A percentile compares a stretch with the other conserved stretches of the same genome.
Conservation (phyloP, 163 green algal species). For the Chloromonas sp. region DNA sequence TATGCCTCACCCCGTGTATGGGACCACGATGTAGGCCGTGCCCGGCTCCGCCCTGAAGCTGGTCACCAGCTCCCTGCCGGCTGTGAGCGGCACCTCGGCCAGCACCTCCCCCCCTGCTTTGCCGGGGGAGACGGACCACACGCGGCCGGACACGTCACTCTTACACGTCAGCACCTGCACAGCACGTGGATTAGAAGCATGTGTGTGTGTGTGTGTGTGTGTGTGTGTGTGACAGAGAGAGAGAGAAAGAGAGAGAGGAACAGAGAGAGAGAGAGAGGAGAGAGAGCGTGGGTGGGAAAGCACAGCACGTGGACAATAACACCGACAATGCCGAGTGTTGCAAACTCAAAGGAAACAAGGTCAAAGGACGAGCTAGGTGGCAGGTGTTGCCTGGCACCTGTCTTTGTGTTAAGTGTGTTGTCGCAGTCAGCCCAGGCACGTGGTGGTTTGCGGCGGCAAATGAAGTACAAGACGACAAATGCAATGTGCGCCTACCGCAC, state of each 20-base stretch:
- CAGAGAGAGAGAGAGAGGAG: not conserved
- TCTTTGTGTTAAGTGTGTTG: too few relatives aligned
- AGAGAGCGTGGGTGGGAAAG: too few relatives aligned
- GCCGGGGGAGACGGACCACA: not conserved
- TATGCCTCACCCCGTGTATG: constrained; percentile 32
- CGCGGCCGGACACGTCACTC: not conserved
- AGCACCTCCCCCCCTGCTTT: constrained; percentile 8
- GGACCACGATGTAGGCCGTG: constrained; percentile 42
- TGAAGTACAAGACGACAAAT: too few relatives aligned
- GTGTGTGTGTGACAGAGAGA: not conserved
- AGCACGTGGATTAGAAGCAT: not conserved
- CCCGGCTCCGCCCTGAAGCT: constrained; percentile 23
- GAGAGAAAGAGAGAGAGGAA: not conserved
- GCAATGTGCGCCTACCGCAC: too few relatives aligned
- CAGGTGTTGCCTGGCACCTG: too few relatives aligned
- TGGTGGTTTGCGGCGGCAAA: too few relatives aligned
- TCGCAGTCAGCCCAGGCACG: too few relatives aligned
- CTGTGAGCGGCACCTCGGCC: constrained; percentile 9
- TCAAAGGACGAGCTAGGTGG: too few relatives aligned
- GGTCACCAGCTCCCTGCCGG: constrained; percentile 11
- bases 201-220: constrained; percentile 1
- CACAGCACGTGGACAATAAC: too few relatives aligned
- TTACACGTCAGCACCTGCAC: not conserved
- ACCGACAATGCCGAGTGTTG: too few relatives aligned
- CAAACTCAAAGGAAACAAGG: too few relatives aligned